Evolutionary conservation across 2,329 filamentous ascomycete species (phyloP), one percentile per base, ranked within the genome.

Genomic region (Hymenoscyphus fraxineus): DNA sequence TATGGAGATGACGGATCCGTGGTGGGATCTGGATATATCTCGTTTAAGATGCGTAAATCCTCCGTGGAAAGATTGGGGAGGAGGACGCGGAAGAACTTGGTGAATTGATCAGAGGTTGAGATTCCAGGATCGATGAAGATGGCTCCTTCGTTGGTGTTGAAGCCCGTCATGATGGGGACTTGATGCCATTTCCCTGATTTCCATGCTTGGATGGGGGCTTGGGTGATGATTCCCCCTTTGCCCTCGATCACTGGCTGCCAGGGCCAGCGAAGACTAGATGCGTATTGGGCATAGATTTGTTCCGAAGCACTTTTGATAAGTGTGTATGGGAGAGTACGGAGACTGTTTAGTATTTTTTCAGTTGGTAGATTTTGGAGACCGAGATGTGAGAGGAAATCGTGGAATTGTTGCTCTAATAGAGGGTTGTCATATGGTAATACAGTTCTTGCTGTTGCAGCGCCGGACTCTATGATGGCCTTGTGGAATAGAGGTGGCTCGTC

Each of bases 211-310:
- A 88, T 79, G 2, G 88, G 88, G 12, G 82, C 76, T 32, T 81
- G 78, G 2, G 81, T 79, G 61, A 91, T 85, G 15, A 88, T 74
- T 13, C 83, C 81, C 3, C 74, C 77, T 15, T 74, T 71, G 0
- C 82, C 82, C 71, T 90, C 88, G 64, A 91, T 83, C 41, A 88
- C 85, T 7, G 88, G 88, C 70, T 91, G 89, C 77, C 90, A 92
- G 0, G 89, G 80, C 85, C 85, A 87, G 35, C 80, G 78, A 9
- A 86, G 76, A 7, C 76, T 77, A 3, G 72, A 68, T n/a, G 75
- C 73, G 70, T 82, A 80, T 57, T 73, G 74, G 10, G 74, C 67
- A 77, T 79, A 86, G 38, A 85, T 77, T 6, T 63, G 55, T 58
- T 77, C 73, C 6, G 78, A 80, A 12, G 83, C 83, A 0, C 65